A percentile compares a stretch with the other conserved stretches of the same genome.
Conservation (phyloP, 768 basidiomycete genomes). For the Chalciporus piperatus region DNA sequence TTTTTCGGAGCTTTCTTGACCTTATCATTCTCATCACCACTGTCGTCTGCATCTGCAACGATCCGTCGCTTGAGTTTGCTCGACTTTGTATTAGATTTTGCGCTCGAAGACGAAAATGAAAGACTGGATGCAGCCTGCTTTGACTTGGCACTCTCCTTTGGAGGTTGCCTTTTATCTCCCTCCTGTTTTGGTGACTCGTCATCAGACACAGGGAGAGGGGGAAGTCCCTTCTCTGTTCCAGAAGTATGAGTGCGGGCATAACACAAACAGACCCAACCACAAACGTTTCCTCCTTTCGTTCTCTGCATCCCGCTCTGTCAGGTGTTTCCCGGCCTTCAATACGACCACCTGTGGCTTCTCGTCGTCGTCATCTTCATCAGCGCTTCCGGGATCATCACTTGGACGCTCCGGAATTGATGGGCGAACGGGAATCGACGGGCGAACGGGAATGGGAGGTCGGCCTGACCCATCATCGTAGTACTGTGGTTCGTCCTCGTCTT, state of each 20-base stretch:
- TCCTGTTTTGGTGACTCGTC: conserved; percentile 21
- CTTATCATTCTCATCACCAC: conserved; percentile 19
- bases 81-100: conserved; percentile 20
- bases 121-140: conserved; percentile 25
- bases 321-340: conserved; percentile 83
- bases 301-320: conserved; percentile 74
- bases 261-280: conserved; percentile 13
- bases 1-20: conserved; percentile 40
- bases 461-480: conserved; percentile 68
- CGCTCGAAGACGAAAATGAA: conserved; percentile 40
- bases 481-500: conserved; percentile 41
- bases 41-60: conserved; percentile 32
- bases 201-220: conserved; percentile 46
- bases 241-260: conserved; percentile 4
- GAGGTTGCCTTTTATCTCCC: conserved; percentile 25
- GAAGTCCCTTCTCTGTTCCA: conserved; percentile 55
- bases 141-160: conserved; percentile 20
- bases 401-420: conserved; percentile 71
- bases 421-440: conserved; percentile 73
- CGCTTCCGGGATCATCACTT: conserved; percentile 66
- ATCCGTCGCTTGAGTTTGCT: conserved; percentile 37
- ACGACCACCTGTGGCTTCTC: conserved; percentile 91
- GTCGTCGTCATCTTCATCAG: conserved; percentile 67
- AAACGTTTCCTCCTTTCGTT: conserved; percentile 72
- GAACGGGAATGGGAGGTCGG: conserved; percentile 68